A percentile compares a stretch with the other conserved stretches of the same genome.
These are phyloP conservation scores for Linum lewisii DNA, from an alignment of 345 rosid genomes.

Conservation along the genomic window DNA sequence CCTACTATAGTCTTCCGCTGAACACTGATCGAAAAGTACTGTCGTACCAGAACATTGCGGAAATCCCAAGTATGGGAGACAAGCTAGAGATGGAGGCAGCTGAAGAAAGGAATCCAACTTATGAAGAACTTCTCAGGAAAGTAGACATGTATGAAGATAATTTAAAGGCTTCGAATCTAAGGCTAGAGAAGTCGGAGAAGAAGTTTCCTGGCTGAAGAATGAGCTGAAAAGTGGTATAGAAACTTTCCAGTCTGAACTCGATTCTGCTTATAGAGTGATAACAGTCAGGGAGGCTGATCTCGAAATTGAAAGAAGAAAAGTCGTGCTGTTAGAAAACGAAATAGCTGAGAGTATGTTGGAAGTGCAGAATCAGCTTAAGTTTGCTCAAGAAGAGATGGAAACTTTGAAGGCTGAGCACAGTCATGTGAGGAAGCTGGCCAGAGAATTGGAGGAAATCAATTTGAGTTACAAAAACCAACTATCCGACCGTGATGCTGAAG, in stretches of 20 bases:
- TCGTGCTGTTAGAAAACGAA: slow-evolving; percentile 31
- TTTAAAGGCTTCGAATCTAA: slow-evolving; percentile 40
- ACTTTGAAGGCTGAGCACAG: too few relatives aligned
- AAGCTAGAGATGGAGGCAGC: slow-evolving; percentile 25
- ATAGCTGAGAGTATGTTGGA: slow-evolving; percentile 31
- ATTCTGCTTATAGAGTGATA: slow-evolving; percentile 16
- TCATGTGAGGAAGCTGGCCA: too few relatives aligned
- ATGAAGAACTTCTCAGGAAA: slow-evolving; percentile 32
- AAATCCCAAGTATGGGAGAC: slow-evolving; percentile 30
- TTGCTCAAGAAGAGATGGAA: slow-evolving; percentile 38
- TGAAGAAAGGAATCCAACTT: slow-evolving; percentile 20
- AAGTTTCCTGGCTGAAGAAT: slow-evolving; percentile 36
- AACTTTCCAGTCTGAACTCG: slow-evolving; percentile 23
- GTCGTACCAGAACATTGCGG: slow-evolving; percentile 13
- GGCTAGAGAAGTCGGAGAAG: slow-evolving; percentile 38
- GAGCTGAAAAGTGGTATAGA: slow-evolving; percentile 39
- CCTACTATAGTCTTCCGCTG: slow-evolving; percentile 36
- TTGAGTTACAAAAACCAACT: slow-evolving; percentile 44
- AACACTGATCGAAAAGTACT: slow-evolving; percentile 38
- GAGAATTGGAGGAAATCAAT: slow-evolving; percentile 50
- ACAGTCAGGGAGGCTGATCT: slow-evolving; percentile 19
- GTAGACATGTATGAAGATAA: slow-evolving; percentile 43
- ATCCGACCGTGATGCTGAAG: slow-evolving; percentile 61
- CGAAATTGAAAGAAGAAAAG: slow-evolving; percentile 12
- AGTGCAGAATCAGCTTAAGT: slow-evolving; percentile 38